Evolutionary conservation across 768 basidiomycete genomes (phyloP), one percentile per base, ranked within the genome.

Genomic region (Tubosaeta sp.): DNA sequence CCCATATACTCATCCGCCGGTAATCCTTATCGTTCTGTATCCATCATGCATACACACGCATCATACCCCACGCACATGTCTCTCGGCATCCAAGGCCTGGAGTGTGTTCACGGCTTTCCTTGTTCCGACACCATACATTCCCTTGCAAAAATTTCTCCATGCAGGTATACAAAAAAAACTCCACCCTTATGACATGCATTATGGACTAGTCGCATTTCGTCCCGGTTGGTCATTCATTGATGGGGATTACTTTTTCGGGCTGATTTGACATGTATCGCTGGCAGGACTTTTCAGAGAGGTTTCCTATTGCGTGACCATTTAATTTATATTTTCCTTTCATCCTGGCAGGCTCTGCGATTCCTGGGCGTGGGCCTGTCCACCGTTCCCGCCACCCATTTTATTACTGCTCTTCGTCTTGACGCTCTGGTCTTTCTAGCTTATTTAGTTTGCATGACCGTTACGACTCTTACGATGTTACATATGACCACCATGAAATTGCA

Each of bases 11-110:
- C 65, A 58, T 63, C 57, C 66, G 63, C 48, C 58, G 57, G 55
- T 64, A 66, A 62, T 59, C 51, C 48, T 67, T 64, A 64, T 63
- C 66, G 55, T 59, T 68, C 42, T 68, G 68, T 70, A 68, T 70
- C 66, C 62, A 64, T 67, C 65, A 58, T 60, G 56, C 66, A 59
- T 42, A 45, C 56, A 65, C 54, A 55, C 58, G 54, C 59, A 61
- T 44, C 61, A 65, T 68, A 67, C 58, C 59, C 33, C 53, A 51
- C 57, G 46, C 54, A 54, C 52, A 42, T 49, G 52, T 58, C 51
- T 57, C 46, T 56, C 56, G 58, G 57, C 51, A 53, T 43, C 22
- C 50, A 44, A 27, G 42, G 32, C 44, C 52, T 57, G 57, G 55
- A 55, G 56, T 52, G 49, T 59, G 47, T 54, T 37, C 52, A 49